Evolutionary conservation across 2,329 filamentous ascomycete genomes (phyloP), one percentile per base, ranked within the genome.

Genomic region (Aspergillus novofumigatus): DNA sequence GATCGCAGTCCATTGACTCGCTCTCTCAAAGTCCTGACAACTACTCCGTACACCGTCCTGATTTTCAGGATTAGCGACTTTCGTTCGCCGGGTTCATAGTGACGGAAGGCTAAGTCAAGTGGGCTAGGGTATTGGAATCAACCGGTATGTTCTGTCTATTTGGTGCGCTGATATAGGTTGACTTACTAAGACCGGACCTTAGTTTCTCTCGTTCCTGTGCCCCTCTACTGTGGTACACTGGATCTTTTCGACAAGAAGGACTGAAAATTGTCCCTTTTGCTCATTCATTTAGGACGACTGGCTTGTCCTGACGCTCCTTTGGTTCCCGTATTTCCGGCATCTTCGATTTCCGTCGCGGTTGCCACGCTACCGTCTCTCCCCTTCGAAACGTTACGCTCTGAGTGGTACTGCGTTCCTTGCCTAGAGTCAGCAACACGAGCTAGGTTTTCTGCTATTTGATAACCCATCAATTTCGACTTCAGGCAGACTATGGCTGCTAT

Each of bases 391-490:
- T 47, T 25, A 10, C 21, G 20, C 23, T 23, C 5, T 14, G 42
- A 45, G 9, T 47, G 5, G 20, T 20, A 23, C 44, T 23, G 44
- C 21, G 9, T 9, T 47, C 44, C 23, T 47, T 25, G 21, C 21
- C 14, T 26, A 25, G 21, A 8, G 44, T 23, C 11, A 47, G 21
- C 44, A 7, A 47, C 44, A 47, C 9, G 44, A 47, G 44, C 23
- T 14, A 14, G 21, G 11, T 20, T 20, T 73, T 93, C 88, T 61
- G 89, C 94, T 77, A 14, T 85, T 93, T 69, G 90, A 89, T 69
- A 96, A 94, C 78, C 89, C 92, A 77, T 80, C 92, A 66, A 86
- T 70, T 92, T 89, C 69, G 89, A 92, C 77, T 91, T 89, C 53
- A 89, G 88, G 54, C 87, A 89, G 59, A 90, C 89, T 61, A 96